Conservation (phyloP, 495 filamentous ascomycete species). For the Penicillium egyptiacum region DNA sequence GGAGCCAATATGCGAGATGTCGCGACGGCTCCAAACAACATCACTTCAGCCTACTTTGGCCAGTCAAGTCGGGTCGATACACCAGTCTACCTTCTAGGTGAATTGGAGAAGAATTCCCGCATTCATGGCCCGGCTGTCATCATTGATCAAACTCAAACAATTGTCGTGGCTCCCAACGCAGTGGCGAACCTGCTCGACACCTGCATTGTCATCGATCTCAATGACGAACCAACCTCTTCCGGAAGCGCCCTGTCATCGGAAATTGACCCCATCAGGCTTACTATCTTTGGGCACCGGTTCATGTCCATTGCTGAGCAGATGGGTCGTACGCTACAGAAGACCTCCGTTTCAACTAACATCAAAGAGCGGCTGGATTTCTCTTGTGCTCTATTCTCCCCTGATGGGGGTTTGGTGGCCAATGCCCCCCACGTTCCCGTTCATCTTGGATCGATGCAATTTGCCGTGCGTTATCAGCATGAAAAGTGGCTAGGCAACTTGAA, state of each 20-base stretch:
- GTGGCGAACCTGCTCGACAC: slow-evolving; percentile 49
- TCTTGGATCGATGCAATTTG: slow-evolving; percentile 91
- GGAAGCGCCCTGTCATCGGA: slow-evolving; percentile 55
- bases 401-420: slow-evolving; percentile 92
- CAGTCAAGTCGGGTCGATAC: slow-evolving; percentile 76
- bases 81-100: slow-evolving; percentile 79
- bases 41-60: slow-evolving; percentile 48
- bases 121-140: slow-evolving; percentile 86
- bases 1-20: slow-evolving; percentile 36
- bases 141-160: slow-evolving; percentile 93
- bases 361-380: slow-evolving; percentile 97
- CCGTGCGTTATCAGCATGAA: slow-evolving; percentile 85
- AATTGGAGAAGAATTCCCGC: slow-evolving; percentile 72
- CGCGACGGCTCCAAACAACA: slow-evolving; percentile 27
- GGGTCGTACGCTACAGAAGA: slow-evolving; percentile 94
- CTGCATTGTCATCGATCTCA: slow-evolving; percentile 51
- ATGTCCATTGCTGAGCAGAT: slow-evolving; percentile 99
- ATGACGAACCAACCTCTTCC: slow-evolving; percentile 36
- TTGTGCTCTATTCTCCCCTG: slow-evolving; percentile 88
- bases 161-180: slow-evolving; percentile 82
- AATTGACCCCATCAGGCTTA: slow-evolving; percentile 82
- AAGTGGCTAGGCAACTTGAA: slow-evolving; percentile 88
- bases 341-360: slow-evolving; percentile 95
- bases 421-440: slow-evolving; percentile 94
- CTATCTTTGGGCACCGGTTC: slow-evolving; percentile 94